Conservation (phyloP, 495 filamentous ascomycete species). For the Tuber calosporum region DNA sequence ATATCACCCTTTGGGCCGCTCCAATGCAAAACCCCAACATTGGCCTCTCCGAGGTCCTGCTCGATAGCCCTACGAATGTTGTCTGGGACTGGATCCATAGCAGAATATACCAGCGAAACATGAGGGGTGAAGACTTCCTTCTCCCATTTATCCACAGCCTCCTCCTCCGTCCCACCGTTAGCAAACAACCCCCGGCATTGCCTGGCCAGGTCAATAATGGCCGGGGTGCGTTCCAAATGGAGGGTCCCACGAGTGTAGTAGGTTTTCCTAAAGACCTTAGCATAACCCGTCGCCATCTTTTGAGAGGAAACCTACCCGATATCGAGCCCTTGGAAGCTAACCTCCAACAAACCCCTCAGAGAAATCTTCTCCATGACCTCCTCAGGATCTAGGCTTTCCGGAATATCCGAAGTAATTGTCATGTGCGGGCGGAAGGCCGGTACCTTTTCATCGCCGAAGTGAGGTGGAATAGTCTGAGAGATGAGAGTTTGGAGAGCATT, state of each 20-base stretch:
- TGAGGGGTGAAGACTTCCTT: slow-evolving; percentile 34
- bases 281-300: not conserved
- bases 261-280: slow-evolving; percentile 21
- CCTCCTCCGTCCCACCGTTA: slow-evolving; percentile 17
- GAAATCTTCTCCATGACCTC: slow-evolving; percentile 17
- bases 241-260: slow-evolving; percentile 40
- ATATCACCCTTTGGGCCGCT: slow-evolving; percentile 10
- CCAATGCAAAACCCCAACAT: slow-evolving; percentile 13
- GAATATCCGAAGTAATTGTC: slow-evolving; percentile 33
- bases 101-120: slow-evolving; percentile 37
- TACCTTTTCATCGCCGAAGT: slow-evolving; percentile 31
- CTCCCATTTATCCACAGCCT: slow-evolving; percentile 25
- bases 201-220: slow-evolving; percentile 27
- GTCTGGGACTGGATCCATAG: slow-evolving; percentile 18
- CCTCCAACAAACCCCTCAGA: slow-evolving; percentile 11
- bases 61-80: slow-evolving; percentile 21
- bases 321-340: slow-evolving; percentile 22
- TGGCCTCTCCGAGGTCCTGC: slow-evolving; percentile 19
- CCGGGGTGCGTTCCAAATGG: slow-evolving; percentile 25
- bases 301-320: slow-evolving; percentile 28
- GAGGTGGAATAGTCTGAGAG: slow-evolving; percentile 27
- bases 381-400: slow-evolving; percentile 23
- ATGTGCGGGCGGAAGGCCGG: slow-evolving; percentile 36
- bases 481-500: slow-evolving; percentile 25
- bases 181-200: slow-evolving; percentile 37